A percentile compares a stretch with the other conserved stretches of the same genome.
phyloP scores from a whole-genome alignment of 805 yeast genomes.

The Cyberlindnera saturnus region DNA sequence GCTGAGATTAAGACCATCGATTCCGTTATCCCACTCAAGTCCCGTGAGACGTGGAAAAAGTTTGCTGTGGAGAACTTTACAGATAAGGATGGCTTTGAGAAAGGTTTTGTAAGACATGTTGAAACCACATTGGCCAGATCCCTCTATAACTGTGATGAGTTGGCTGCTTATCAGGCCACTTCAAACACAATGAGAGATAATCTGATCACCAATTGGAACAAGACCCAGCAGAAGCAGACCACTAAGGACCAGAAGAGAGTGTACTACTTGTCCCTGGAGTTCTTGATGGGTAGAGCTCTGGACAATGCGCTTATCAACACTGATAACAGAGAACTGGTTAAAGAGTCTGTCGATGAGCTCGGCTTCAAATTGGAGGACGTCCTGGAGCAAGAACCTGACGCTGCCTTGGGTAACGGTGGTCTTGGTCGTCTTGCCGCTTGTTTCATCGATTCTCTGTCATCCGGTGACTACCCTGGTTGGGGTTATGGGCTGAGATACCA shows the following conservation, averaged over 20 bases:
- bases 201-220: conserved; percentile 81
- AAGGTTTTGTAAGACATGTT: conserved; percentile 72
- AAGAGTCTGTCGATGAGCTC: conserved; percentile 54
- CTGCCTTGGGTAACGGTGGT: conserved; percentile 94
- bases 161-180: conserved; percentile 91
- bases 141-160: conserved; percentile 82
- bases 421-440: conserved; percentile 93
- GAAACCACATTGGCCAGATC: conserved; percentile 91
- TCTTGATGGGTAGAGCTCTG: conserved; percentile 90
- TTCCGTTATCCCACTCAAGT: conserved; percentile 70
- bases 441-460: conserved; percentile 81
- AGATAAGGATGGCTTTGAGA: conserved; percentile 54
- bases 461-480: conserved; percentile 90
- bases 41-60: conserved; percentile 74
- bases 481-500: conserved; percentile 92
- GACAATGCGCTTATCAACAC: conserved; percentile 89
- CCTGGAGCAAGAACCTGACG: conserved; percentile 83
- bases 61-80: conserved; percentile 46
- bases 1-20: conserved; percentile 82
- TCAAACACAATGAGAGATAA: conserved; percentile 75
- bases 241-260: conserved; percentile 78
- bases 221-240: conserved; percentile 87
- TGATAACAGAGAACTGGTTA: conserved; percentile 55
- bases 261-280: conserved; percentile 82
- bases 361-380: conserved; percentile 89